Conservation (phyloP, 345 rosid genomes). For the Stellera chamaejasme region DNA sequence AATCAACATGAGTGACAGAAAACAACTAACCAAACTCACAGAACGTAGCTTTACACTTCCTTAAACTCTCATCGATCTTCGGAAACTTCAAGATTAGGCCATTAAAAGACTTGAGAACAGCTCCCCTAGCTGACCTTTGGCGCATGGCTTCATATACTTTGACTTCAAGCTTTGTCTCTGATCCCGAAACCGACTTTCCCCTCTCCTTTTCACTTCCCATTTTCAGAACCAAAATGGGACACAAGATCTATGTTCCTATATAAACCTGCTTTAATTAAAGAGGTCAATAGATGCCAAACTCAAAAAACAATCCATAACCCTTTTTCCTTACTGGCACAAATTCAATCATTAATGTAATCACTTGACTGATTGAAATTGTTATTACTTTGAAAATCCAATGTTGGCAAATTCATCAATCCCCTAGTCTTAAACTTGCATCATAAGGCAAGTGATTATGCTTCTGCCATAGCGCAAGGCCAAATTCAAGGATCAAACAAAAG, state of each 20-base stretch:
- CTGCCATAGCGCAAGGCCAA: too few species aligned
- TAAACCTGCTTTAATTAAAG: constrained; percentile 6
- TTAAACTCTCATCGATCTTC: constrained; percentile 69
- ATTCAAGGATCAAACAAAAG: too few species aligned
- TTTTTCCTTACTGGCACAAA: too few species aligned
- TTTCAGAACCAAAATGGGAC: constrained; percentile 7
- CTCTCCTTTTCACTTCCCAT: constrained; percentile 67
- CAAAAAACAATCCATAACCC: too few species aligned
- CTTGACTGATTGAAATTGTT: too few species aligned
- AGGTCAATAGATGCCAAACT: too few species aligned
- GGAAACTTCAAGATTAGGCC: constrained; percentile 85
- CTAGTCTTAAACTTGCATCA: too few species aligned
- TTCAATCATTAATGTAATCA: too few species aligned
- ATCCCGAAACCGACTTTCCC: constrained; percentile 34
- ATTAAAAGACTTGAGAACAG: constrained; percentile 68
- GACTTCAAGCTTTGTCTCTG: constrained; percentile 81
- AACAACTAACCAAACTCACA: constrained; percentile 62
- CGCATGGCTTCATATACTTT: constrained; percentile 76
- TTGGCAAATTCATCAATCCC: too few species aligned
- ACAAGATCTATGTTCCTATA: constrained; percentile 6
- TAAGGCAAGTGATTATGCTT: too few species aligned
- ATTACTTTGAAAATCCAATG: too few species aligned
- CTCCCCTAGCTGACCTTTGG: constrained; percentile 57
- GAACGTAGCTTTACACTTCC: constrained; percentile 78
- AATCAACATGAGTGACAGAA: too few species aligned